A percentile compares a stretch with the other conserved stretches of the same genome.
These are phyloP conservation scores for Rhododendron ovatum DNA, from an alignment of 148 eudicot genomes.

Conservation along the genomic window DNA sequence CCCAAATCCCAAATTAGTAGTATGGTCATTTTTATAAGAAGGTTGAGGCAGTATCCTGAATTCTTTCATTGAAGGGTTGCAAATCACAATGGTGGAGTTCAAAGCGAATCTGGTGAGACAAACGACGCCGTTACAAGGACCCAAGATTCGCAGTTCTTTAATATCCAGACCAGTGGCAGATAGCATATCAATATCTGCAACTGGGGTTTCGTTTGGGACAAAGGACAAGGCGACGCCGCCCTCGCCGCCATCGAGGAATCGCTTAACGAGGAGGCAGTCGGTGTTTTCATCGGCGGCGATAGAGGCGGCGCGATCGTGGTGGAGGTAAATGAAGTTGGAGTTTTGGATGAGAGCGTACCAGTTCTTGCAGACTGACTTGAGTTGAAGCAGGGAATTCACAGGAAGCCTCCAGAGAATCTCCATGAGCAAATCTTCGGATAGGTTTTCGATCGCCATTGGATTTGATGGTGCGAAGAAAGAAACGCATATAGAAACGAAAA, in stretches of 20 bases:
- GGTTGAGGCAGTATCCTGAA: background rate
- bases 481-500: no score
- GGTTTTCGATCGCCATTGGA: no score
- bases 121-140: background rate
- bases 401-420: no score
- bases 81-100: background rate
- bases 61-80: background rate
- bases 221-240: background rate
- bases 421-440: no score
- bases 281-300: background rate
- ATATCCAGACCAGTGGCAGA: background rate
- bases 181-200: background rate
- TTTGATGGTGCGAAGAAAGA: no score
- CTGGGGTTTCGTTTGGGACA: background rate
- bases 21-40: background rate
- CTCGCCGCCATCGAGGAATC: background rate
- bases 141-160: background rate
- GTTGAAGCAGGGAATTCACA: no score
- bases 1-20: background rate
- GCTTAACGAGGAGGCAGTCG: background rate
- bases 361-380: no score
- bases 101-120: background rate
- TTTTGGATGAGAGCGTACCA: no score
- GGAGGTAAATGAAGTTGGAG: no score
- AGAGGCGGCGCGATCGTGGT: background rate